These are phyloP conservation scores for Phoma sp. DNA, from an alignment of 2,329 filamentous ascomycete species.

Conservation along the genomic window DNA sequence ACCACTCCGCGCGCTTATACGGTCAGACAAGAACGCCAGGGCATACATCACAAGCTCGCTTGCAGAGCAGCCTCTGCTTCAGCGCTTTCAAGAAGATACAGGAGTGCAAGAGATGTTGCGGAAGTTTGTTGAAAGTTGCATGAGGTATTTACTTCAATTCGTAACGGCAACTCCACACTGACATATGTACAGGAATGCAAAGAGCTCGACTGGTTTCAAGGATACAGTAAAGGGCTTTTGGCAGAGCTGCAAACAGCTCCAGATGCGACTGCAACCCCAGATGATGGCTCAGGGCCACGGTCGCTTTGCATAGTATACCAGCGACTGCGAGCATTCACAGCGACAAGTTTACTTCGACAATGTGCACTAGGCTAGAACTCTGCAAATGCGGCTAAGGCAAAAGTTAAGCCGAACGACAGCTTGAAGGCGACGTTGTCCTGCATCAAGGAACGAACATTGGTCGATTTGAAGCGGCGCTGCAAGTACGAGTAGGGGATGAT, in stretches of 20 bases:
- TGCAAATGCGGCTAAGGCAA: slow-evolving; percentile 72
- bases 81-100: slow-evolving; percentile 37
- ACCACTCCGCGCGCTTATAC: slow-evolving; percentile 42
- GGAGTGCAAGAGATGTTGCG: slow-evolving; percentile 38
- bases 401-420: slow-evolving; percentile 73
- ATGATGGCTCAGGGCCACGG: slow-evolving; percentile 30
- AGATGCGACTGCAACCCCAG: slow-evolving; percentile 44
- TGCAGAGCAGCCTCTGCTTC: slow-evolving; percentile 37
- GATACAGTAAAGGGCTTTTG: slow-evolving; percentile 45
- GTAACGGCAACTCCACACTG: slow-evolving; percentile 15
- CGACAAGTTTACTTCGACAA: slow-evolving; percentile 13
- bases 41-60: slow-evolving; percentile 40
- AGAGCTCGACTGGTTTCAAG: slow-evolving; percentile 40
- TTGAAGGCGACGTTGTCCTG: slow-evolving; percentile 69
- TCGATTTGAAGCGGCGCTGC: slow-evolving; percentile 57
- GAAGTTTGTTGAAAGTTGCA: slow-evolving; percentile 44
- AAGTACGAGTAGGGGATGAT: slow-evolving; percentile 56
- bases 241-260: slow-evolving; percentile 45
- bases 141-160: slow-evolving; percentile 28
- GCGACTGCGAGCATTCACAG: neutral
- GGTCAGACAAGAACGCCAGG: slow-evolving; percentile 39
- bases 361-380: slow-evolving; percentile 50
- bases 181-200: slow-evolving; percentile 44
- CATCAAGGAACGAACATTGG: slow-evolving; percentile 59
- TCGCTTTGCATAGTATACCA: slow-evolving; percentile 11